phyloP scores from a whole-genome alignment of 2,329 filamentous ascomycete species.

The Penicillium sp. region DNA sequence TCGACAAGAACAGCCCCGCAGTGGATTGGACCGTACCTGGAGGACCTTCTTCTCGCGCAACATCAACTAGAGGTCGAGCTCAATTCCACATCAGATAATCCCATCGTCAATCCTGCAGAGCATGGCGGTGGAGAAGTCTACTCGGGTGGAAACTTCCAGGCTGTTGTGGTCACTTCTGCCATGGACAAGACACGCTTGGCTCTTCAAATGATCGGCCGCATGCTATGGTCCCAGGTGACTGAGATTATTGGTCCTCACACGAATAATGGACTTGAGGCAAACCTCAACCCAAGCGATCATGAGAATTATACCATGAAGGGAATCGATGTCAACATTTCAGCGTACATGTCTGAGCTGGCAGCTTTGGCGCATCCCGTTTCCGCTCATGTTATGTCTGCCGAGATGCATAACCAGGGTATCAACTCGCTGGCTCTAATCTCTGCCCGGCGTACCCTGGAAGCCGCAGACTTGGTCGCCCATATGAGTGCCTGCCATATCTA shows the following conservation, averaged over 20 bases:
- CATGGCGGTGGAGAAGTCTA: slow-evolving; percentile 43
- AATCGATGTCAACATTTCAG: slow-evolving; percentile 65
- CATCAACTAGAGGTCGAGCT: slow-evolving; percentile 61
- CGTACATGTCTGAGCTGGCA: slow-evolving; percentile 63
- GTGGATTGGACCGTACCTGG: slow-evolving; percentile 67
- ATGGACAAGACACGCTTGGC: slow-evolving; percentile 60
- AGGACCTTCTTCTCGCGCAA: slow-evolving; percentile 61
- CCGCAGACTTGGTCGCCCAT: slow-evolving; percentile 57
- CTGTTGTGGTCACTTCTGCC: slow-evolving; percentile 60
- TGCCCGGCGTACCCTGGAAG: slow-evolving; percentile 57
- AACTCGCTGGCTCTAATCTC: slow-evolving; percentile 65
- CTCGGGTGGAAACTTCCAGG: slow-evolving; percentile 70
- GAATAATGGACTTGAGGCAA: slow-evolving; percentile 64
- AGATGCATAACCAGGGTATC: slow-evolving; percentile 67
- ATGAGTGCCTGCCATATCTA: slow-evolving; percentile 58
- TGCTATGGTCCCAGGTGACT: slow-evolving; percentile 63
- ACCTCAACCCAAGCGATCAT: slow-evolving; percentile 59
- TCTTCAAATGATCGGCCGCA: slow-evolving; percentile 59
- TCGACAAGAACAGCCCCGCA: slow-evolving; percentile 64
- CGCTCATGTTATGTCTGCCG: slow-evolving; percentile 63
- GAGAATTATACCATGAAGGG: slow-evolving; percentile 63
- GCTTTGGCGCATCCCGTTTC: slow-evolving; percentile 64
- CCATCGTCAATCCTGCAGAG: slow-evolving; percentile 53
- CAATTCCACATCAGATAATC: slow-evolving; percentile 69
- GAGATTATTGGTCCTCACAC: slow-evolving; percentile 63